Base-by-base conservation (phyloP, 345 rosid species). In the Brassica rapa region DNA sequence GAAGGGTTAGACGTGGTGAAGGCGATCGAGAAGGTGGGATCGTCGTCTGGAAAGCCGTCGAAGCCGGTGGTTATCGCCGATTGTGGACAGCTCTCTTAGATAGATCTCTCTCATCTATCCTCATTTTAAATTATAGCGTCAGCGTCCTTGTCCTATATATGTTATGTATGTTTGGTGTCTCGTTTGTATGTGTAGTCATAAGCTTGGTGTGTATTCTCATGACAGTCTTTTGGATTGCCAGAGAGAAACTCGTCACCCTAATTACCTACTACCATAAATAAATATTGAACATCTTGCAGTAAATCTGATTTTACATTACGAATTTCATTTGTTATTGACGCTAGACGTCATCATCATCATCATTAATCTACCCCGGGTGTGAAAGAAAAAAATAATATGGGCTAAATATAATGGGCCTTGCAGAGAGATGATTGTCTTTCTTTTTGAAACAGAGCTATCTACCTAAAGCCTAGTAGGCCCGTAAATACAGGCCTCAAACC, bases 1-100 rank as follows among this genome's bases (percentile, higher is more conserved):
- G 90, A 88, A 62, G 94, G 98, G 0, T 1, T 93, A 79, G 90
- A 89, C 37, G 90, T 87, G 0, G 88, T 93, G 8, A 83, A 73
- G 76, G 86, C 81, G 0, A 16, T 85, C 0, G 96, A 93, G 89
- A 93, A 87, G 78, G 91, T 88, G 0, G 96, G 94, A 2, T 87
- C 96, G 0, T 39, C 81, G 35, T 72, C 73, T n/a, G 92, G 96
- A 6, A 87, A 82, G 83, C 84, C 91, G 0, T 78, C 90, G 0
- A 89, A 80, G 88, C 72, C 85, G 1, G 91, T 90, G 0, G 80
- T 59, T 12, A 0, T 90, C 0, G 85, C 87, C 1, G 96, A 87
- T 70, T 90, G 89, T 53, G 96, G 97, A 9, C 91, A 92, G 83
- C 84, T 91, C 61, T 70, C 83, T 73, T 85, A 77, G 71, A 60